Evolutionary conservation across 805 yeast genomes (phyloP), one percentile per base, ranked within the genome.

Genomic region (Starmerella cellae): DNA sequence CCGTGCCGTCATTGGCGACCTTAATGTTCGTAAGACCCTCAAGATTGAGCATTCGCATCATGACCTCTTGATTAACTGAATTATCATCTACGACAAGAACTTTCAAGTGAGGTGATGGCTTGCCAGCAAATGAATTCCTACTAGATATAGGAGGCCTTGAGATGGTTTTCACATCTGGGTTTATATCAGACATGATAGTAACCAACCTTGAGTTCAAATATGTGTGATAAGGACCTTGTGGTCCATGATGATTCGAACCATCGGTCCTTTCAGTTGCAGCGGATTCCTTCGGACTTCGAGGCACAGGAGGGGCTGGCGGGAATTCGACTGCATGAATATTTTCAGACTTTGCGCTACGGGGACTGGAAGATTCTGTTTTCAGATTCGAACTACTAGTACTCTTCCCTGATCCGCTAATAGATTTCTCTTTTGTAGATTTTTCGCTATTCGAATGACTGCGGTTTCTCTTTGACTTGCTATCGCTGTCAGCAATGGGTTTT

Each of bases 11-110:
- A 50, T 81, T 75, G 0, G 95, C 96, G 56, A 88, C 64, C 2
- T 75, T 74, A 35, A 91, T 70, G 49, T 77, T 72, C 1, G 60
- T 62, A 46, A 82, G 71, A 0, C 95, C 94, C 62, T 91, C 96
- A 18, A 91, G 64, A 39, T 70, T 72, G 46, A 91, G 66, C 95
- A 91, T 87, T 41, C 97, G 66, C 53, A 72, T 75, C 56, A 88
- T 82, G 18, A 91, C 96, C 61, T 87, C 95, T 60, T 88, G 97
- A 58, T 91, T 91, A 9, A 91, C 96, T 50, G 71, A 65, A 56
- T 91, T 91, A 55, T 91, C 98, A 57, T 91, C 98, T 0, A 95
- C 97, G 14, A 91, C 88, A 37, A 91, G 66, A 19, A 91, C 76
- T 39, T 69, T 63, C 31, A 54, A 26, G 24, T 49, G 37, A 5